A percentile compares a stretch with the other conserved stretches of the same genome.
Conservation (phyloP, 805 yeast species). For the Suhomyces faveliae region DNA sequence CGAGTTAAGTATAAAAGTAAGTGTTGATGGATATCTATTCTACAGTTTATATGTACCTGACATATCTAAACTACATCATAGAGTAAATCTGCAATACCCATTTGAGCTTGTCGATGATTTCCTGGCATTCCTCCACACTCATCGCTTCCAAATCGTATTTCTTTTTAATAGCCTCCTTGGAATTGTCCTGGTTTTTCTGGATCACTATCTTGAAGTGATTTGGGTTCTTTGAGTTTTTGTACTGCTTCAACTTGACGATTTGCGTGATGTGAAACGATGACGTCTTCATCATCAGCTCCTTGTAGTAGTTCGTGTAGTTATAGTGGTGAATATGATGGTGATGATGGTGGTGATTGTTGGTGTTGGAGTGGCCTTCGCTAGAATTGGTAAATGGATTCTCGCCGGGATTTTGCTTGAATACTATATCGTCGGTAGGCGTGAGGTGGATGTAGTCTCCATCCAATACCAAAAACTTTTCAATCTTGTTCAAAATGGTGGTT, state of each 20-base stretch:
- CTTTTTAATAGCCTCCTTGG: conserved; percentile 59
- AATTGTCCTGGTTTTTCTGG: conserved; percentile 27
- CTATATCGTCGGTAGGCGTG: conserved; percentile 77
- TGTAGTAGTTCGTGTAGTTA: conserved; percentile 39
- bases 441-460: conserved; percentile 95
- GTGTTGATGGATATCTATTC: too few relatives aligned
- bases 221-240: conserved; percentile 59
- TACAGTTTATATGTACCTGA: neutral
- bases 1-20: too few relatives aligned
- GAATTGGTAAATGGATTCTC: conserved; percentile 32
- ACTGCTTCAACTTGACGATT: conserved; percentile 71
- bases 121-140: conserved; percentile 57
- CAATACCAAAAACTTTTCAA: conserved; percentile 78
- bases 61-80: conserved; percentile 17
- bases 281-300: conserved; percentile 78
- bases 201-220: conserved; percentile 80
- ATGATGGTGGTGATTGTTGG: conserved; percentile 24
- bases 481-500: conserved; percentile 74
- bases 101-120: conserved; percentile 70
- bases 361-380: conserved; percentile 2
- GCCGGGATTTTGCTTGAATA: conserved; percentile 31
- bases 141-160: conserved; percentile 81
- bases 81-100: conserved; percentile 56
- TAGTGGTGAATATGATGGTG: conserved; percentile 37
- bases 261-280: conserved; percentile 84